A percentile compares a stretch with the other conserved stretches of the same genome.
Conservation (phyloP, 129 eudicot species). For the Silybum marianum region DNA sequence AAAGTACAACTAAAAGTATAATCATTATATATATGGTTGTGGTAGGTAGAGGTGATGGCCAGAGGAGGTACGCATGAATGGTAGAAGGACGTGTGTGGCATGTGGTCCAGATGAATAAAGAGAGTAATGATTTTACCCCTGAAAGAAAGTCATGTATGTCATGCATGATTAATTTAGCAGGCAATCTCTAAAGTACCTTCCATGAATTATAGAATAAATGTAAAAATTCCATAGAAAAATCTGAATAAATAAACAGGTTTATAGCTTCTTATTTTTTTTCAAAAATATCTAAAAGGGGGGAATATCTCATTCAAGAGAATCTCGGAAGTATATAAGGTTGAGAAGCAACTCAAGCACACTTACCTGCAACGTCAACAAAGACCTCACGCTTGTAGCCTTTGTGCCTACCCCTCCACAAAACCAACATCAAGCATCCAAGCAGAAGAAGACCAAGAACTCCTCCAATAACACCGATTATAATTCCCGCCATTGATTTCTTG, state of each 20-base stretch:
- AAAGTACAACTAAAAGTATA: neutral
- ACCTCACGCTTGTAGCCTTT: conserved; percentile 81
- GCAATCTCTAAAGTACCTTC: conserved; percentile 16
- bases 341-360: conserved; percentile 19
- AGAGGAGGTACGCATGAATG: neutral
- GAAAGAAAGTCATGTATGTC: neutral
- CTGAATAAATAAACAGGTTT: conserved; percentile 8
- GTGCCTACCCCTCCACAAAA: conserved; percentile 63
- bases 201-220: conserved; percentile 9
- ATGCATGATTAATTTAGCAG: neutral
- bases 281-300: neutral
- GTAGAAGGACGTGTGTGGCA: conserved; percentile 2
- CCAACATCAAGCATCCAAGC: conserved; percentile 53
- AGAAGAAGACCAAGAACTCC: conserved; percentile 61
- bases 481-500: conserved; percentile 63
- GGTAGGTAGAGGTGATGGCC: conserved; percentile 5
- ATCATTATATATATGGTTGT: neutral
- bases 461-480: conserved; percentile 56
- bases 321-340: neutral
- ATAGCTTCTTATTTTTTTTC: neutral
- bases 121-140: neutral
- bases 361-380: conserved; percentile 93
- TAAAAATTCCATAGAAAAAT: conserved; percentile 1
- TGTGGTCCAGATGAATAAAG: conserved; percentile 10
- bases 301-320: neutral